Base-by-base conservation (phyloP, 2,329 filamentous ascomycete species). In the Curvularia eragrostidis region DNA sequence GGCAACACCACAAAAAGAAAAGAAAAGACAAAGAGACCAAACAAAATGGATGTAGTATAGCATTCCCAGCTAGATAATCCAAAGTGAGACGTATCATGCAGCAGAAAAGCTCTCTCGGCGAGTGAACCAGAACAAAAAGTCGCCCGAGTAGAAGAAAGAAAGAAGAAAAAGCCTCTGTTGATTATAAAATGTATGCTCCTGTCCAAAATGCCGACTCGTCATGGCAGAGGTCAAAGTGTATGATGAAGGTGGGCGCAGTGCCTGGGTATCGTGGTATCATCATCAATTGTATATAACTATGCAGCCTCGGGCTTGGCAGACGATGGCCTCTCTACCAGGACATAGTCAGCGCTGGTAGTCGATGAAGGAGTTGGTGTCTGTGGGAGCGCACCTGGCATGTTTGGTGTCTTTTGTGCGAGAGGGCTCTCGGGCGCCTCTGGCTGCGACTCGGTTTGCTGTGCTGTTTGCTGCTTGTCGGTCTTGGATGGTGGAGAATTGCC, bases 311-410 rank as follows among this genome's bases (percentile, higher is more conserved):
- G 55, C 60, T 68, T 64, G 39, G 66, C 56, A 18, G 65, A 69
- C 41, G 32, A 63, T 36, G 73, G 71, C 54, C 70, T 67, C 62
- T 75, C 72, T 72, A 75, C 74, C 51, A 74, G 61, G 58, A 76
- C 71, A 63, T 75, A 75, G 61, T 76, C 74, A 67, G 70, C 60
- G 68, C 71, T 70, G 65, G 61, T 67, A 52, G 69, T 62, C 63
- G 73, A 75, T 48, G 65, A 61, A 46, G 71, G 68, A 53, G 71
- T 70, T 46, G 66, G 60, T 52, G 70, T 70, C 38, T 67, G 60
- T 54, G 70, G 65, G 61, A 70, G 63, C 64, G 71, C 72, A 68
- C 73, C 74, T 68, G 74, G 65, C 56, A 70, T 69, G 54, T 63
- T 57, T 54, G 58, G 57, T 44, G 65, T 49, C 51, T 54, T 44